Evolutionary conservation across 2,329 filamentous ascomycete species (phyloP).

Genomic region (Acrodontium crateriforme): DNA sequence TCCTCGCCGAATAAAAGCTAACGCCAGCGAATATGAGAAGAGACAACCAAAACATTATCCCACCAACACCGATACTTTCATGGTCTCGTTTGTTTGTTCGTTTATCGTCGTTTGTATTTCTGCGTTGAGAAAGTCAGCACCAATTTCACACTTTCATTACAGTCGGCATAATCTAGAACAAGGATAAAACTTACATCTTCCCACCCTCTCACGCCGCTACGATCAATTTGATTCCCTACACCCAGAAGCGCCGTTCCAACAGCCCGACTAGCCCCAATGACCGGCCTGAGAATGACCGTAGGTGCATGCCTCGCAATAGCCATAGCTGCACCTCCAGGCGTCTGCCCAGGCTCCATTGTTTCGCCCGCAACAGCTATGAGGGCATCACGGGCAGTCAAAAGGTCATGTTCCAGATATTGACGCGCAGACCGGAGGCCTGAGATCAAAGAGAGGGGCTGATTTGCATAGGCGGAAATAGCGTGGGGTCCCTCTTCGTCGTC

Average conservation of each 20-base stretch:
- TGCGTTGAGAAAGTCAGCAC: constrained; percentile 10
- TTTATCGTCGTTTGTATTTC: constrained; percentile 21
- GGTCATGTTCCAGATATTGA: constrained; percentile 66
- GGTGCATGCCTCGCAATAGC: constrained; percentile 71
- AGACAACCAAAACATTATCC: too few species aligned
- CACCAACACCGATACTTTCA: too few species aligned
- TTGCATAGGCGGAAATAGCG: constrained; percentile 80
- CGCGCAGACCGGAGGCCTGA: constrained; percentile 78
- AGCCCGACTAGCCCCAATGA: constrained; percentile 78
- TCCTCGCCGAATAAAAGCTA: too few species aligned
- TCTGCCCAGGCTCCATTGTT: constrained; percentile 73
- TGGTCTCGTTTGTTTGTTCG: too few species aligned
- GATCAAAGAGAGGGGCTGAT: constrained; percentile 79
- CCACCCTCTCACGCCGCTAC: constrained; percentile 62
- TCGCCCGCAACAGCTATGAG: constrained; percentile 91
- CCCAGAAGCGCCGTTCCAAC: constrained; percentile 82
- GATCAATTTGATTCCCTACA: constrained; percentile 82
- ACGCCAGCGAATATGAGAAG: too few species aligned
- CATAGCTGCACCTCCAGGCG: constrained; percentile 63
- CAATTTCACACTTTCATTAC: not conserved
- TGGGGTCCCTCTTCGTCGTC: constrained; percentile 57
- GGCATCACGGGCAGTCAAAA: constrained; percentile 76
- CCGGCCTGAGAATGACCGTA: constrained; percentile 83
- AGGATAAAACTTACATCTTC: constrained; percentile 91
- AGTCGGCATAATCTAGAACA: constrained; percentile 2